Evolutionary conservation across 2,329 filamentous ascomycete species (phyloP).

Genomic region (Alternaria angustiovoidea): DNA sequence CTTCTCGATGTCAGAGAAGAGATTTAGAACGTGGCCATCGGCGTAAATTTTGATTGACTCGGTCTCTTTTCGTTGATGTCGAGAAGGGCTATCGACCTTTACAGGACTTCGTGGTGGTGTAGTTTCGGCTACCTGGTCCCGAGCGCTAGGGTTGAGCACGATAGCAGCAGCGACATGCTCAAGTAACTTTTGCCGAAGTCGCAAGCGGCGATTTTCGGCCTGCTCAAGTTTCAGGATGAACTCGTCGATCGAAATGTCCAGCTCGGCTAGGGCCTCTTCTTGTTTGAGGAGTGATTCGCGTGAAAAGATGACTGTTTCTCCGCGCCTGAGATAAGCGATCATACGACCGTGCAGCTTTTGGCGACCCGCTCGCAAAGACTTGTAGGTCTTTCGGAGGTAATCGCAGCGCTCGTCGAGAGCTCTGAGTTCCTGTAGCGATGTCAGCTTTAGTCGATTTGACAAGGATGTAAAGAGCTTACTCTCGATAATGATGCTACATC

Average conservation of each 20-base stretch:
- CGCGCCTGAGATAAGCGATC: conserved; percentile 77
- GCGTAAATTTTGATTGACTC: conserved; percentile 56
- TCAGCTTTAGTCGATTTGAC: conserved; percentile 25
- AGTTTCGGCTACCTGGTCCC: conserved; percentile 39
- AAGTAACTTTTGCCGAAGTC: conserved; percentile 79
- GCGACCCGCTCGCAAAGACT: conserved; percentile 75
- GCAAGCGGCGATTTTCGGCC: conserved; percentile 77
- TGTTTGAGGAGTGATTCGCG: conserved; percentile 79
- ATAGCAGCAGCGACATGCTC: conserved; percentile 79
- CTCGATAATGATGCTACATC: conserved; percentile 64
- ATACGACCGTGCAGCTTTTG: conserved; percentile 80
- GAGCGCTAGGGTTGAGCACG: conserved; percentile 43
- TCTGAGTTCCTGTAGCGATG: conserved; percentile 68
- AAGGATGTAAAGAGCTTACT: conserved; percentile 50
- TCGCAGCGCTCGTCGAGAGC: conserved; percentile 80
- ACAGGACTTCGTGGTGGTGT: conserved; percentile 52
- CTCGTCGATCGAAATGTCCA: conserved; percentile 80
- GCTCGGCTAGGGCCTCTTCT: conserved; percentile 78
- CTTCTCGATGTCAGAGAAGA: conserved; percentile 54
- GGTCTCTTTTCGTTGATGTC: conserved; percentile 48
- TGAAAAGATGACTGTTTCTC: conserved; percentile 74
- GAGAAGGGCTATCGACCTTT: conserved; percentile 47
- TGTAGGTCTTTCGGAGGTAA: conserved; percentile 79
- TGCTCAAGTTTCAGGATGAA: conserved; percentile 83
- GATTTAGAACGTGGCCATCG: conserved; percentile 52